Evolutionary conservation across 345 rosid genomes (phyloP).

Genomic region (Eucalyptus sp.): DNA sequence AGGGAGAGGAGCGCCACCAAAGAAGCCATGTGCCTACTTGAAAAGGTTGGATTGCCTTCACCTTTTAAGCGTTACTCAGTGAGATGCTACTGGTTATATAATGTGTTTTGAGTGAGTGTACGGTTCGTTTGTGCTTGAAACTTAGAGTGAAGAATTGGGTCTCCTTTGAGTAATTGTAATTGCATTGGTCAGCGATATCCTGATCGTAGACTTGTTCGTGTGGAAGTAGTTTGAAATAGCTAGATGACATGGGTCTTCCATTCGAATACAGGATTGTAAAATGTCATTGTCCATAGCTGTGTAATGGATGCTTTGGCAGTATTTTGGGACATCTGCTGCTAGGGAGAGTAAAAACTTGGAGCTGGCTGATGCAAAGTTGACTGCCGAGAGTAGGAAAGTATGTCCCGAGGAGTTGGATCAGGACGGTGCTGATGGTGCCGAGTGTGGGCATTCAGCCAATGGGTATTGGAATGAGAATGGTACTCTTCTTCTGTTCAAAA

Average conservation of each 20-base stretch:
- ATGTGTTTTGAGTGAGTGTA: not conserved
- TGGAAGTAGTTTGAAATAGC: not conserved
- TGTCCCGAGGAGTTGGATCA: slow-evolving; percentile 8
- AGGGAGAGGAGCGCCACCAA: slow-evolving; percentile 87
- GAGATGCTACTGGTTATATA: not conserved
- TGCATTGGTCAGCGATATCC: not conserved
- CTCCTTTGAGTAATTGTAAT: not conserved
- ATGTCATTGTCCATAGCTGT: not conserved
- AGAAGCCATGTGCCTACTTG: slow-evolving; percentile 69
- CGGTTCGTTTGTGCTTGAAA: too few relatives aligned
- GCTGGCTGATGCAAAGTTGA: not conserved
- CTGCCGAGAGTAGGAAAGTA: slow-evolving; percentile 42
- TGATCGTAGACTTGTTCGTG: not conserved
- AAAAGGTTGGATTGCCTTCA: slow-evolving; percentile 26
- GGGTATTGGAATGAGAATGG: not conserved
- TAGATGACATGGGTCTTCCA: not conserved
- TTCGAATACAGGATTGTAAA: not conserved
- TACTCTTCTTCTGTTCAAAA: not conserved
- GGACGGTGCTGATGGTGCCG: not conserved
- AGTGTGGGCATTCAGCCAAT: not conserved
- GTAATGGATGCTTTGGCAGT: not conserved
- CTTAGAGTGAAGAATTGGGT: not conserved
- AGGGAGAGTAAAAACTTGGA: not conserved
- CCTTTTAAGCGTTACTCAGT: not conserved
- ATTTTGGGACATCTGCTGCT: not conserved